A percentile compares a stretch with the other conserved stretches of the same genome.
Evolutionary conservation across 2,329 filamentous ascomycete species (phyloP).

Genomic region (Dactylonectria macrodidyma): DNA sequence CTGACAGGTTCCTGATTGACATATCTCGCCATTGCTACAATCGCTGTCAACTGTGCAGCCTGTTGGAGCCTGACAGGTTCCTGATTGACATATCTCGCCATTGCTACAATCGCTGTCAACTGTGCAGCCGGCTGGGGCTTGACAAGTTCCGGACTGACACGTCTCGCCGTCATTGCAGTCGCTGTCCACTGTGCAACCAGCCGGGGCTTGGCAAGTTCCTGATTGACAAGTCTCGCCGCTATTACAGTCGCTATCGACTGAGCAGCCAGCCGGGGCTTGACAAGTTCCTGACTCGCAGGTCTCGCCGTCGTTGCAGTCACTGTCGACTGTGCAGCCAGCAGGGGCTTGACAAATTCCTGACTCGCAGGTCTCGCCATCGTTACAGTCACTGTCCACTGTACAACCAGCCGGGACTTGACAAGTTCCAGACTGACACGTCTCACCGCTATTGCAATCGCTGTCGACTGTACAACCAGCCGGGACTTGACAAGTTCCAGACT

Average conservation of each 20-base stretch:
- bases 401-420: neutral
- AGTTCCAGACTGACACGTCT: neutral
- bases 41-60: neutral
- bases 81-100: neutral
- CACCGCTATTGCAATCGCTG: neutral
- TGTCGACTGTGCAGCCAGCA: neutral
- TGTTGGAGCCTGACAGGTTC: neutral
- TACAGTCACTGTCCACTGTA: neutral
- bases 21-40: neutral
- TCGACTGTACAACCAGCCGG: neutral
- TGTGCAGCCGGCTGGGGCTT: neutral
- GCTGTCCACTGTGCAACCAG: neutral
- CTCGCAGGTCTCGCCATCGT: neutral
- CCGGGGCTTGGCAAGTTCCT: neutral
- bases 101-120: neutral
- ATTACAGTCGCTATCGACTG: conserved; percentile 10
- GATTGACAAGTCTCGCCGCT: conserved; percentile 4
- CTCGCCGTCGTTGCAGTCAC: neutral
- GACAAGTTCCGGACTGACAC: neutral
- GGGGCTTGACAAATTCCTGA: neutral
- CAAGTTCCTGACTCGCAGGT: neutral
- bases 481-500: neutral
- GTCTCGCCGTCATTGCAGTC: neutral
- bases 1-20: neutral
- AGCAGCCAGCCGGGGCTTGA: conserved; percentile 1